Base-by-base conservation (phyloP, 768 basidiomycete genomes). In the Tricholoma matsutake region DNA sequence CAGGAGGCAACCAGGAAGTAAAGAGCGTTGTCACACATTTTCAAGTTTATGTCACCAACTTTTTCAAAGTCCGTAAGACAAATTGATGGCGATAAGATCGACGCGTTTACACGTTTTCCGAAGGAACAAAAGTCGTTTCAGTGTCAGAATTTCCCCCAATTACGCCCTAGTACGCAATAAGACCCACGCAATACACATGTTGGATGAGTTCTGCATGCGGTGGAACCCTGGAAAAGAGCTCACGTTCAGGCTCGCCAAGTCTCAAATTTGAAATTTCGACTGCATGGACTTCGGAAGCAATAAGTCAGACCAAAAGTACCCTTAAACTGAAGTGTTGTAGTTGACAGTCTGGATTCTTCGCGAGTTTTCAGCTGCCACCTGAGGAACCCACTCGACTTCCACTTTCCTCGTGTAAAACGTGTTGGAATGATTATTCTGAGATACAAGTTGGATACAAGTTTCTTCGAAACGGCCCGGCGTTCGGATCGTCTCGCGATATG, bases 21-120 rank as follows among this genome's bases (percentile, higher is more conserved):
- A 18, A 22, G 35, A 25, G 6, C 16, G 4, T 56, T 18, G 32
- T 56, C 43, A 45, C 54, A 56, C 35, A 28, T 37, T 55, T 54
- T 39, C 16, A 55, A 37, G 54, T 39, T 34, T 13, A 55, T 55
- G 54, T 39, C 54, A 56, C 31, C 39, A 37, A 22, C 25, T 39
- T 16, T 56, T 56, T 56, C 35, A 56, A 56, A 56, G 54, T 56
- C 54, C 54, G 54, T 45, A 45, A 45, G 9, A 4, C 39, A 39
- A 39, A 39, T 39, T 39, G 39, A 39, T 39, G 13, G 39, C 6
- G 39, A 45, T 45, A 45, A 20, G 18, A 45, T 20, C 20, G 43
- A 45, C 9, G 43, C 43, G 43, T 45, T 45, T 45, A 20, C 43
- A 45, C 22, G 3, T 25, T 25, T 25, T 1, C 22, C 22, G 22